Percentiles rank a stretch among this genome's conserved stretches.
Conservation (phyloP, 1,284 basidiomycete genomes). For the Tranzscheliella williamsii region DNA sequence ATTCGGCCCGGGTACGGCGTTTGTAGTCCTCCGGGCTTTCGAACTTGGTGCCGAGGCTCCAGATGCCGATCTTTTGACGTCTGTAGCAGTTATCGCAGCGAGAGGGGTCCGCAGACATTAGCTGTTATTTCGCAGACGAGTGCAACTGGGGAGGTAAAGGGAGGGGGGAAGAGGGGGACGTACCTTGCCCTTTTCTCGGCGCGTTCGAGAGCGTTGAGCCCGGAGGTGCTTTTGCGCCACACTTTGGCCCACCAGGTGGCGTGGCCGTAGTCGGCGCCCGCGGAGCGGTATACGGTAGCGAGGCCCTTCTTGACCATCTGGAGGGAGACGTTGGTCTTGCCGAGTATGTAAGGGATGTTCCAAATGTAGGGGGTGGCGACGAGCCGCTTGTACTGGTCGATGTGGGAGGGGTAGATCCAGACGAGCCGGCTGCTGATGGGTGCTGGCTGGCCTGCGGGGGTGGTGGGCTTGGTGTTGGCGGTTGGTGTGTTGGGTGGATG, state of each 20-base stretch:
- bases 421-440: conserved; percentile 5
- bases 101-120: background rate
- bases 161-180: conserved; percentile 1
- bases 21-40: conserved; percentile 54
- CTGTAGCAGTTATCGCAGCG: background rate
- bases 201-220: conserved; percentile 37
- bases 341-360: conserved; percentile 52
- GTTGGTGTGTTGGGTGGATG: background rate
- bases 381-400: conserved; percentile 58
- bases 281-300: conserved; percentile 54
- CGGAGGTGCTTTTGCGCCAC: conserved; percentile 38
- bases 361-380: conserved; percentile 59
- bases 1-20: too few species aligned
- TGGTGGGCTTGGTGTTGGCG: background rate
- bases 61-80: conserved; percentile 39
- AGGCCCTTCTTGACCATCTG: conserved; percentile 52
- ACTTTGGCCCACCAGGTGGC: conserved; percentile 43
- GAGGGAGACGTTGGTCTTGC: conserved; percentile 55
- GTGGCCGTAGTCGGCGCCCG: conserved; percentile 54
- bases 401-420: conserved; percentile 50
- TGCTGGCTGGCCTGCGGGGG: background rate
- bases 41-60: conserved; percentile 47
- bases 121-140: too few species aligned
- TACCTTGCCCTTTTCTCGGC: conserved; percentile 45
- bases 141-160: too few species aligned